Evolutionary conservation across 768 basidiomycete species (phyloP).

Genomic region (Phlegmacium glaucopus): DNA sequence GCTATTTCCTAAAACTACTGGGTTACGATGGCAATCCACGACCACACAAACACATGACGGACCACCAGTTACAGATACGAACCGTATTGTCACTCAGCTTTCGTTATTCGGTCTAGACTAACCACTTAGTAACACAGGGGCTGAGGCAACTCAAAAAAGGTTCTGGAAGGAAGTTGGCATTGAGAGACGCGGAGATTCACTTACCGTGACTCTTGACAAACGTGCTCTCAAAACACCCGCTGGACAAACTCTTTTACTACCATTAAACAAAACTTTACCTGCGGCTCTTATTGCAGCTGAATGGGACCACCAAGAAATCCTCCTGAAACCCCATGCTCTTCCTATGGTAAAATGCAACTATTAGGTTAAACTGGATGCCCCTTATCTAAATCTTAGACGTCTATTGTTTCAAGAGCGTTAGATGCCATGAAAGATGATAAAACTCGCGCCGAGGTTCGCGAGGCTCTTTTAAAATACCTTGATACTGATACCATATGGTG

Average conservation of each 20-base stretch:
- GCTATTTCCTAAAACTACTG: not conserved
- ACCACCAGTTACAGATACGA: constrained; percentile 54
- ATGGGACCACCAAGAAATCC: constrained; percentile 89
- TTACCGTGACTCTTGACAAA: constrained; percentile 74
- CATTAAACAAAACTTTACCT: constrained; percentile 62
- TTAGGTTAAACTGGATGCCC: constrained; percentile 3
- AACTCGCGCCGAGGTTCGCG: constrained; percentile 59
- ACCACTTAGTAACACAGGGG: constrained; percentile 46
- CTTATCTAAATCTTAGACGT: constrained; percentile 57
- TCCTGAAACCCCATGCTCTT: constrained; percentile 86
- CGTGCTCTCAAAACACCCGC: constrained; percentile 85
- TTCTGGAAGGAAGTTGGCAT: constrained; percentile 96
- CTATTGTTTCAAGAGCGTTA: constrained; percentile 84
- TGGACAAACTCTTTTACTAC: constrained; percentile 74
- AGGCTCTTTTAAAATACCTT: constrained; percentile 75
- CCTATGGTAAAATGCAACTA: constrained; percentile 63
- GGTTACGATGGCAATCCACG: constrained; percentile 23
- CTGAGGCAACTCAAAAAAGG: constrained; percentile 80
- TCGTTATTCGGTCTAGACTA: not conserved
- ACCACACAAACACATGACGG: constrained; percentile 31
- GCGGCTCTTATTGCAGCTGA: constrained; percentile 90
- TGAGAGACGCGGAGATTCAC: constrained; percentile 48
- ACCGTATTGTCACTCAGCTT: constrained; percentile 40
- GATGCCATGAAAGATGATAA: constrained; percentile 64
- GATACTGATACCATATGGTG: constrained; percentile 95